Base-by-base conservation (phyloP, 371 early-diverging fungal species). In the Sanchytrium tribonematis region DNA sequence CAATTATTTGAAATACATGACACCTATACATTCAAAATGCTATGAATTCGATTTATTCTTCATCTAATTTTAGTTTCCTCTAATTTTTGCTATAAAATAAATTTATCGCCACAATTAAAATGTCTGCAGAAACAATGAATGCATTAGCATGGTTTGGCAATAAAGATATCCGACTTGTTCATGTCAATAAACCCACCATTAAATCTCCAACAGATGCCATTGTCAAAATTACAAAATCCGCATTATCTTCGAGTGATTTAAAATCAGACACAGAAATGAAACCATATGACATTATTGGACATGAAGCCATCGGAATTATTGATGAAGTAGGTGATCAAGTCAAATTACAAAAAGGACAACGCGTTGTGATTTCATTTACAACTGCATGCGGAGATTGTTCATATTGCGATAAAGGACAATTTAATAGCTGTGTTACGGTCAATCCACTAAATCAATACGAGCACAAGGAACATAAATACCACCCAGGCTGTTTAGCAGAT, bases 181-280 rank as follows among this genome's bases (percentile, higher is more conserved):
- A 71, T n/a, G 78, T 78, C 0, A 75, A 76, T 28, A 73, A 74
- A n/a, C 83, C 83, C 2, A 73, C 70, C 0, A 71, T 83, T 27
- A 80, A 81, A 12, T 75, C 82, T 69, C 77, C 78, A 0, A 79
- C 77, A 31, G 83, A 83, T 76, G 82, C 78, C 12, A 69, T 83
- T 30, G 69, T 83, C 31, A 74, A 79, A 29, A 73, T 83, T 31
- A 82, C 82, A 2, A 80, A 77, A 29, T 77, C 75, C 2, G 74
- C 77, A 29, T 76, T 85, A n/a, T 85, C 84, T 74, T 84, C 83
- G 1, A 78, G 79, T 27, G 85, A 85, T 71, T 66, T 83, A 31
- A 84, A 84, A 66, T 74, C 83, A 30, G 79, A 77, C 67, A 79
- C 81, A 70, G 78, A 82, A 71, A 70, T 83, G 31, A 75, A 80